Evolutionary conservation across 352 stramenopile genomes (phyloP), one percentile per base, ranked within the genome.

Genomic region (Blastocystis sp.): DNA sequence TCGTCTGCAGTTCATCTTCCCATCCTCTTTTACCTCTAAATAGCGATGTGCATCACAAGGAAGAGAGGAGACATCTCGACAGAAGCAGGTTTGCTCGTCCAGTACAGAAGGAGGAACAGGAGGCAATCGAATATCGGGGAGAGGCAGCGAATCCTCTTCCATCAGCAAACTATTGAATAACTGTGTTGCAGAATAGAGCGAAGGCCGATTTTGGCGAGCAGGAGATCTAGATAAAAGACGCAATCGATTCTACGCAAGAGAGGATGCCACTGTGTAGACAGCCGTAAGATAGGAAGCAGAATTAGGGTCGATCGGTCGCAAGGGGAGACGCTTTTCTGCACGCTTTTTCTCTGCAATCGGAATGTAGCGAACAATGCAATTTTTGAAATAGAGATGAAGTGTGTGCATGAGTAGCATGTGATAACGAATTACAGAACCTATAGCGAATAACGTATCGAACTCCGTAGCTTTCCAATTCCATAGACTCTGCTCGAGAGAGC

Each of bases 391-490:
- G 20, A 56, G 7, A 34, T 39, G 43, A 15, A 77, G 50, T 54
- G 66, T 55, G 23, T 34, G 50, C 43, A 55, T 45, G 3, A 77
- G 20, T 39, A 77, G 56, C 23, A 15, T n/a, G 39, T 39, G 66
- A 55, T 54, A 55, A 26, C 29, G 9, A 53, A 84, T 47, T 54
- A 69, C 23, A 13, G 34, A 29, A 55, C 50, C 54, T 54, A 29
- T 68, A 20, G 62, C 45, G 68, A 69, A 84, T 4, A 84, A 18
- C 5, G 53, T 50, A 68, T 84, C 73, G 8, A 13, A 20, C 73
- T 84, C 73, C 18, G 43, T 68, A n/a, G 73, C 15, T 18, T 63
- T 45, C 73, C 73, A 84, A 53, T 84, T 84, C 73, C 73, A 84
- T 13, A 84, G 55, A n/a, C 73, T 37, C 41, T 54, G 43, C 8